Evolutionary conservation across 108 stramenopile species (phyloP), one percentile per base, ranked within the genome.

Genomic region (Cyclotella choctawhatcheeana): DNA sequence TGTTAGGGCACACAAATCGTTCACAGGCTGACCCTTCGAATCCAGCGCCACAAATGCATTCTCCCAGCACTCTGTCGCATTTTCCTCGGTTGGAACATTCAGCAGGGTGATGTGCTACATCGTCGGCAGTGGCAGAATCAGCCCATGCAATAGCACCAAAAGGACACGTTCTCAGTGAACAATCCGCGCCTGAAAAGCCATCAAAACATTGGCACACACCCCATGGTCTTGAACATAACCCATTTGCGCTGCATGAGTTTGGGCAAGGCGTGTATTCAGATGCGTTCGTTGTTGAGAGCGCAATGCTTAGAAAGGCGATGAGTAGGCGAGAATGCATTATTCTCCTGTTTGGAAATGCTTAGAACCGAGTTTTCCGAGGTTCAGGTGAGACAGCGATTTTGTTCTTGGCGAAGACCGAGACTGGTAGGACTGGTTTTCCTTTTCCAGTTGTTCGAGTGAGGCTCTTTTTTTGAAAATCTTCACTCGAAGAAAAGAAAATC

Each of bases 21-120:
- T 88, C 85, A 74, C 89, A 90, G 22, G 89, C 89, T 50, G 72
- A 63, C n/a, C 89, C 87, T 37, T 77, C 83, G 47, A 85, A 90
- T 66, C 71, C 58, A 37, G 64, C 76, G 20, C 56, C 67, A 59
- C 89, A 90, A 7, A 47, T 51, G 76, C 89, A 90, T 20, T 59
- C 12, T 0, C 89, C 89, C 4, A 81, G 70, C 0, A n/a, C 35
- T 27, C 87, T 63, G 58, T 90, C 69, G 65, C 87, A 90, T 32
- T 43, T 63, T 12, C 90, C 90, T 43, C 84, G 47, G 65, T 85
- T 85, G 6, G 87, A 82, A 68, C 90, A 91, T 72, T 91, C 90
- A 31, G 86, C 88, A 20, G 55, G 20, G 53, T 71, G 59, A 67
- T 91, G 90, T 13, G 86, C 86, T 12, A 40, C 22, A 52, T 84